Evolutionary conservation across 805 yeast genomes (phyloP), one percentile per base, ranked within the genome.

Genomic region (Candida coquimbonensis): DNA sequence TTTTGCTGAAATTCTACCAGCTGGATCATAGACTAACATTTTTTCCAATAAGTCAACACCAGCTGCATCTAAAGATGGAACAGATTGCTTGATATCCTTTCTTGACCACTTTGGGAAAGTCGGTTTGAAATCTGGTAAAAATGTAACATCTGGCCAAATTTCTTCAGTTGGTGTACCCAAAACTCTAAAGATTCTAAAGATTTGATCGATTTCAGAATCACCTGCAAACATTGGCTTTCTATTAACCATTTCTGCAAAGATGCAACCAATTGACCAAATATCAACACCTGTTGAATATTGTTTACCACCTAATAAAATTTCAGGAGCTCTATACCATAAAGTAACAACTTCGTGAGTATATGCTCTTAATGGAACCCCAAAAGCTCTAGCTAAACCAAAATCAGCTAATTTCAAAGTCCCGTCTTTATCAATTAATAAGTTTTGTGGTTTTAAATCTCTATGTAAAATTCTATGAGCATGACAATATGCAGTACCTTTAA

Each of bases 331-430:
- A 65, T 93, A 93, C 99, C 99, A 93, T 55, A 93, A 70, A 0
- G 99, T 93, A 41, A 93, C 99, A 40, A 93, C 98, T 65, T 93
- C 99, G 67, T 93, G 97, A 12, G 99, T 91, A 61, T 91, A 93
- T 2, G 96, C 95, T 59, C 96, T 79, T 50, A 93, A 77, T 1
- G 99, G 99, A 13, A 93, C 96, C 43, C 99, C 99, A 65, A 89
- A 93, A 0, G 97, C 98, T 50, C 99, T 73, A 0, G 99, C 99
- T 43, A 93, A 73, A 32, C 99, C 99, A 62, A 93, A 93, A 68
- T 93, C 95, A 1, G 90, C 93, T 42, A 85, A 70, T 63, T 89
- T 89, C 62, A 93, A 75, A 64, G 87, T 91, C 36, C 99, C 98
- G 61, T 90, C 96, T 63, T 89, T 90, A 67, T 93, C 89, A 57